phyloP scores from a whole-genome alignment of 306 rosid species.

The Casuarina equisetifolia region DNA sequence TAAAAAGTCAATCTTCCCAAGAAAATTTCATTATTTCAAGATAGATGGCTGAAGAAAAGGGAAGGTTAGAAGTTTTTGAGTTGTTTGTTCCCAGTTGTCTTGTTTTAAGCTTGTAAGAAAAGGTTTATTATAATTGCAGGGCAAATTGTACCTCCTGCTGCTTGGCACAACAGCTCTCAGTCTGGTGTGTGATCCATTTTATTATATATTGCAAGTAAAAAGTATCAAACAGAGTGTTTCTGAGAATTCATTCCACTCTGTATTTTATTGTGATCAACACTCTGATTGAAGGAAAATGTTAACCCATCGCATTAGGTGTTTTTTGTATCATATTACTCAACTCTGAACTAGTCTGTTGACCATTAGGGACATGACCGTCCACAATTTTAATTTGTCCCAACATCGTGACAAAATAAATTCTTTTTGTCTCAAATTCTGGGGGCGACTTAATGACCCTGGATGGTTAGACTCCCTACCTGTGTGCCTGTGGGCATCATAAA shows the following conservation, averaged over 20 bases:
- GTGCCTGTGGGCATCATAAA: background rate
- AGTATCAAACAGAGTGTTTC: conserved; percentile 10
- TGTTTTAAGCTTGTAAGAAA: background rate
- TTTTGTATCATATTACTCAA: conserved; percentile 14
- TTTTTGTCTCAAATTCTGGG: background rate
- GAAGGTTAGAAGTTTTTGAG: too few relatives aligned
- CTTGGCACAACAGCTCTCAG: conserved; percentile 97
- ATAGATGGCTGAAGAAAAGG: too few relatives aligned
- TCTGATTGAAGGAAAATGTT: conserved; percentile 14
- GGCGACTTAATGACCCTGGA: background rate
- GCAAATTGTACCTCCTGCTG: conserved; percentile 82
- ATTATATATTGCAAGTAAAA: background rate
- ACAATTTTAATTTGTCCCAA: background rate
- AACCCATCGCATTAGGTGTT: background rate
- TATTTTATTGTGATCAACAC: conserved; percentile 1
- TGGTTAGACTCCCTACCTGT: background rate
- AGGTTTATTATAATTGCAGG: conserved; percentile 51
- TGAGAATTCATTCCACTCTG: conserved; percentile 16
- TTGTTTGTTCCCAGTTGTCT: too few relatives aligned
- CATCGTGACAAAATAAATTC: background rate
- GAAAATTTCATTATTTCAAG: too few relatives aligned
- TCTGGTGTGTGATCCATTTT: conserved; percentile 57
- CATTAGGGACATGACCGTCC: background rate
- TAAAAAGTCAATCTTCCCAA: too few relatives aligned
- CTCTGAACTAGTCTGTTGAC: background rate